Conservation (phyloP, 768 basidiomycete genomes). For the Daedaleopsis nitida region DNA sequence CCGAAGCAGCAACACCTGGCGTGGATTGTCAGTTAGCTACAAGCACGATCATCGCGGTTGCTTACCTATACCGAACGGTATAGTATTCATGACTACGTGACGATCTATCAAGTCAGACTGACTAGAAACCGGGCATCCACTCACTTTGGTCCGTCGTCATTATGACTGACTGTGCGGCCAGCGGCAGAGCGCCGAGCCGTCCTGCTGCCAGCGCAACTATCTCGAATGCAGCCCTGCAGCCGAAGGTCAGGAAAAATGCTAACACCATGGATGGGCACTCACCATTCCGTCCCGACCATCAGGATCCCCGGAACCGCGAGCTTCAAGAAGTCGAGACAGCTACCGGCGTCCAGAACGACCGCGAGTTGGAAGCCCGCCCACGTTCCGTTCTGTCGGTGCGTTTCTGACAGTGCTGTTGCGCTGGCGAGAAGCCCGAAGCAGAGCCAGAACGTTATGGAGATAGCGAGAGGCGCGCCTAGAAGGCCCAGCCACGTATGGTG, state of each 20-base stretch:
- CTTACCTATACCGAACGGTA: conserved; percentile 72
- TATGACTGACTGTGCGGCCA: conserved; percentile 77
- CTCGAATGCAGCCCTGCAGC: conserved; percentile 73
- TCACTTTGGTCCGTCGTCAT: conserved; percentile 81
- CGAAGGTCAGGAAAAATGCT: neutral
- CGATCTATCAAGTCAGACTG: neutral
- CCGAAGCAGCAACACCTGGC: conserved; percentile 66
- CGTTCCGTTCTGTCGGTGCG: conserved; percentile 56
- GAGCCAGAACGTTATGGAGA: conserved; percentile 72
- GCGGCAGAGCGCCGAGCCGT: conserved; percentile 60
- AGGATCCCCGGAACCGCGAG: conserved; percentile 77
- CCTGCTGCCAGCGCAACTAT: conserved; percentile 81
- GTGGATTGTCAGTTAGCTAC: neutral
- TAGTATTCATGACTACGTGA: conserved; percentile 60
- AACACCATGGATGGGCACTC: conserved; percentile 17
- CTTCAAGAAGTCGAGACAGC: conserved; percentile 59
- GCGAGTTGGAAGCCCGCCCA: conserved; percentile 61
- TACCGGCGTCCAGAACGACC: conserved; percentile 45
- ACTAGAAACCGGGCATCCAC: conserved; percentile 1
- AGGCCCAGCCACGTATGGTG: conserved; percentile 65
- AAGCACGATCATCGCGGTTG: neutral
- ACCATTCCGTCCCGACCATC: conserved; percentile 86
- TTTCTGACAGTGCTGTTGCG: conserved; percentile 50
- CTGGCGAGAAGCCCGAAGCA: conserved; percentile 58
- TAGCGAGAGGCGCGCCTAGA: conserved; percentile 65